Evolutionary conservation across 371 early-diverging fungal genomes (phyloP).

Genomic region (Apophysomyces ossiformis): DNA sequence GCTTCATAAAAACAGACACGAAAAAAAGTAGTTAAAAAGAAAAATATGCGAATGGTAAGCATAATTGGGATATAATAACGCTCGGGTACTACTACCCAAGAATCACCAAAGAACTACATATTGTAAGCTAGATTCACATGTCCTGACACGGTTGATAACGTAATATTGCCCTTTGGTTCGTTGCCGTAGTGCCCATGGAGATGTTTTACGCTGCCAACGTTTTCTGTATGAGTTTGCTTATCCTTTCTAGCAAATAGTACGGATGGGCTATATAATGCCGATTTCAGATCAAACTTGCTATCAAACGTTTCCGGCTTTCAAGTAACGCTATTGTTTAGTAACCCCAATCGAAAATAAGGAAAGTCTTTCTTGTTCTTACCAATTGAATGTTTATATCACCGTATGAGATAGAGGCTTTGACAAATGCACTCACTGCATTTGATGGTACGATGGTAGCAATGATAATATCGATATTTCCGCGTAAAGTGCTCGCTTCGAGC

Average conservation of each 20-base stretch:
- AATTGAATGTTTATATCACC: background rate
- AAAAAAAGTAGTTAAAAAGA: too few species aligned
- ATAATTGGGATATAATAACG: too few species aligned
- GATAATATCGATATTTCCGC: background rate
- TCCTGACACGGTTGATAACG: background rate
- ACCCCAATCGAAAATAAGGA: background rate
- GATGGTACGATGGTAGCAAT: background rate
- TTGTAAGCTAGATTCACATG: background rate
- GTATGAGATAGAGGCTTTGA: background rate
- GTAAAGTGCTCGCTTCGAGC: background rate
- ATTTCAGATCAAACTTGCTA: background rate
- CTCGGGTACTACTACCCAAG: too few species aligned
- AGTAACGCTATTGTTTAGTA: background rate
- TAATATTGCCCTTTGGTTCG: background rate
- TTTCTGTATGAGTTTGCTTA: background rate
- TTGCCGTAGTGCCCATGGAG: background rate
- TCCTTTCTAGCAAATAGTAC: background rate
- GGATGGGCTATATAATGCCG: background rate
- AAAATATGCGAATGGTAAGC: too few species aligned
- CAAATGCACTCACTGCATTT: background rate
- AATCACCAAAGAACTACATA: background rate
- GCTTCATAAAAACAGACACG: too few species aligned
- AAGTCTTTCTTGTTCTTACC: background rate
- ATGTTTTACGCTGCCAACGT: background rate
- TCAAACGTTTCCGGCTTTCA: conserved; percentile 2